These are phyloP conservation scores for Piper longum DNA, from an alignment of 164 flowering plant species.

Conservation along the genomic window DNA sequence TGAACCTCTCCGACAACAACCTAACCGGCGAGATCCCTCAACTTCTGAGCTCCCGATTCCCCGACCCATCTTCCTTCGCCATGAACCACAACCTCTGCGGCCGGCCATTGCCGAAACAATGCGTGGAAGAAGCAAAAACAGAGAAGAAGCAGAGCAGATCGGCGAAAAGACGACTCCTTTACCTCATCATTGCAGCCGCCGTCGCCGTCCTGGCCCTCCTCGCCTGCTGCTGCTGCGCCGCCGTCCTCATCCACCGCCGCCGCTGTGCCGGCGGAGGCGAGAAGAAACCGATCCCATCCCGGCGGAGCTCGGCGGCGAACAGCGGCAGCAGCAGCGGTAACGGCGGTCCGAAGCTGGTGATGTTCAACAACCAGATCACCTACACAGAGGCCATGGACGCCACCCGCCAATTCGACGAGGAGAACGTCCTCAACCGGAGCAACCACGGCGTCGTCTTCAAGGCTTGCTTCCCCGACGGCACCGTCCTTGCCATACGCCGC, in stretches of 20 bases:
- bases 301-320: slow-evolving; percentile 40
- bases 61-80: slow-evolving; percentile 37
- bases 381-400: slow-evolving; percentile 68
- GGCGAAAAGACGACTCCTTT: slow-evolving; percentile 27
- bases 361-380: slow-evolving; percentile 74
- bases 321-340: slow-evolving; percentile 49
- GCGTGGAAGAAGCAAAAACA: slow-evolving; percentile 12
- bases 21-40: slow-evolving; percentile 59
- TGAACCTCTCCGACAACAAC: slow-evolving; percentile 37
- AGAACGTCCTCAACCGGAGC: slow-evolving; percentile 65
- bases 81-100: slow-evolving; percentile 55
- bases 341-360: slow-evolving; percentile 60
- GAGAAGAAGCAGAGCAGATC: slow-evolving; percentile 20
- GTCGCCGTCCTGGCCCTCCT: slow-evolving; percentile 33
- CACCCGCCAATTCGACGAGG: slow-evolving; percentile 82
- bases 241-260: slow-evolving; percentile 49
- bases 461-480: slow-evolving; percentile 66
- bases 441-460: slow-evolving; percentile 64
- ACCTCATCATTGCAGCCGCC: slow-evolving; percentile 29
- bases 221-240: slow-evolving; percentile 56
- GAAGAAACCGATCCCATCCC: slow-evolving; percentile 62
- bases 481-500: slow-evolving; percentile 62
- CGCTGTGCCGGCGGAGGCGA: slow-evolving; percentile 36
- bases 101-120: slow-evolving; percentile 38
- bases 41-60: slow-evolving; percentile 42